A percentile compares a stretch with the other conserved stretches of the same genome.
Conservation (phyloP, 1,284 basidiomycete genomes). For the Ustilago bromivora region DNA sequence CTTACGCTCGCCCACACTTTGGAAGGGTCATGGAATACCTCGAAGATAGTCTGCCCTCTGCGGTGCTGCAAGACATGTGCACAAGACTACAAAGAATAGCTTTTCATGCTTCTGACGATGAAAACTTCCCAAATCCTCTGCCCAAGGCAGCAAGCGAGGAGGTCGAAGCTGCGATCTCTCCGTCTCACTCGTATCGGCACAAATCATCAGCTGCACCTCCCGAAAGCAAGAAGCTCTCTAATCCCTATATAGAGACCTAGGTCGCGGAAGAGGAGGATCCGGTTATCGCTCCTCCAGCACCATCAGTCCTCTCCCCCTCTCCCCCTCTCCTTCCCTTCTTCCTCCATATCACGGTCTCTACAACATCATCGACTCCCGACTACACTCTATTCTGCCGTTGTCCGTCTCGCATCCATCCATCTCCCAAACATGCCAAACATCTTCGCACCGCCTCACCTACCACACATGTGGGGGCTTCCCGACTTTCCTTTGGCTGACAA, state of each 20-base stretch:
- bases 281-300: background rate
- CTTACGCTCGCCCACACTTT: background rate
- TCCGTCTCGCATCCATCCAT: background rate
- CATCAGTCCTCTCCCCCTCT: background rate
- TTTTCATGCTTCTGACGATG: background rate
- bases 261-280: background rate
- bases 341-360: background rate
- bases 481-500: constrained; percentile 20
- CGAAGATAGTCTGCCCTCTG: background rate
- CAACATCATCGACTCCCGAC: background rate
- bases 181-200: background rate
- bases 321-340: background rate
- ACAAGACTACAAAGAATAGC: too few species aligned
- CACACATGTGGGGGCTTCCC: background rate
- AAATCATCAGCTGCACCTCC: background rate
- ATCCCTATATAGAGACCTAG: background rate
- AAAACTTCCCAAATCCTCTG: background rate
- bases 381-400: background rate
- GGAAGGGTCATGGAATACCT: background rate
- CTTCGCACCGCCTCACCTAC: background rate
- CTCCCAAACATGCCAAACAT: background rate
- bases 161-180: background rate
- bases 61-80: too few species aligned
- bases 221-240: background rate
- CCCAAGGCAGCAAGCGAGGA: background rate